Evolutionary conservation across 257 asterid genomes (phyloP).

Genomic region (Solanum tarijense): DNA sequence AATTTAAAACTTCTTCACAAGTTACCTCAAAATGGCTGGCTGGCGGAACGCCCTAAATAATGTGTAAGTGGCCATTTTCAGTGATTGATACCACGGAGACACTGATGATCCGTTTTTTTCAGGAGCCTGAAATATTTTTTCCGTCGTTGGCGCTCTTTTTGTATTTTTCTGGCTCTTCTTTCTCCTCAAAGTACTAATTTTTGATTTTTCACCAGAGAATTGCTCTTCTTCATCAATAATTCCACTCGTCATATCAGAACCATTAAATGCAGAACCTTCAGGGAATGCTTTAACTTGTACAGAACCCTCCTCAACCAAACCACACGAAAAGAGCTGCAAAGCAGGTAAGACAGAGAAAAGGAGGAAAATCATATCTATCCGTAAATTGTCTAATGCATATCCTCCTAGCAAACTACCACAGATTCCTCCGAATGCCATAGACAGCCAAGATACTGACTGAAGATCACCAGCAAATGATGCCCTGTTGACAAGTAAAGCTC

Average conservation of each 20-base stretch:
- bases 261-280: slow-evolving; percentile 29
- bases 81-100: slow-evolving; percentile 41
- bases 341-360: slow-evolving; percentile 66
- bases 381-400: slow-evolving; percentile 48
- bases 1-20: background rate
- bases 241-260: slow-evolving; percentile 21
- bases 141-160: slow-evolving; percentile 14
- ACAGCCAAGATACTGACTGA: slow-evolving; percentile 94
- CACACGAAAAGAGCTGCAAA: slow-evolving; percentile 77
- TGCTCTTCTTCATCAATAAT: slow-evolving; percentile 21
- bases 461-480: slow-evolving; percentile 93
- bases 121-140: slow-evolving; percentile 17
- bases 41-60: slow-evolving; percentile 66
- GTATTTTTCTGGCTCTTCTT: slow-evolving; percentile 49
- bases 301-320: slow-evolving; percentile 58
- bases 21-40: slow-evolving; percentile 83
- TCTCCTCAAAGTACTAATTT: slow-evolving; percentile 30
- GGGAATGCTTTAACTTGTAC: slow-evolving; percentile 19
- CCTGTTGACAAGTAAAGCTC: slow-evolving; percentile 37
- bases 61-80: slow-evolving; percentile 54
- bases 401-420: slow-evolving; percentile 93
- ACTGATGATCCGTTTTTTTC: slow-evolving; percentile 30
- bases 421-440: slow-evolving; percentile 97
- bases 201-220: slow-evolving; percentile 24
- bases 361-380: slow-evolving; percentile 53